Percentiles rank a stretch among this genome's conserved stretches.
Evolutionary conservation across 768 basidiomycete species (phyloP).

Genomic region (Boletus barrowsii): DNA sequence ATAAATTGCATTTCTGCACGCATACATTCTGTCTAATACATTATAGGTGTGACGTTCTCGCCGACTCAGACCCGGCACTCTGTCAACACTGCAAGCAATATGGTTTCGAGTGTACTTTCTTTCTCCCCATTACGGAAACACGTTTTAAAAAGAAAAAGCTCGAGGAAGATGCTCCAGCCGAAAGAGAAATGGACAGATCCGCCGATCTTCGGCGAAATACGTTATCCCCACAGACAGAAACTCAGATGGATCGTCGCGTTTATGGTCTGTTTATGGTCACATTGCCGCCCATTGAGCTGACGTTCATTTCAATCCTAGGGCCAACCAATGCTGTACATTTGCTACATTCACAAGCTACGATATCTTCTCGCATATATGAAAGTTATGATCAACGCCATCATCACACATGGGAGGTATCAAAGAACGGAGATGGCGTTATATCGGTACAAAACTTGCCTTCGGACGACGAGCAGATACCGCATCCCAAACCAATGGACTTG

Average conservation of each 20-base stretch:
- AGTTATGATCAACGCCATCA: constrained; percentile 85
- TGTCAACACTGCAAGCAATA: constrained; percentile 97
- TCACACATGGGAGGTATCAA: constrained; percentile 82
- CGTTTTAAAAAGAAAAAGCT: constrained; percentile 95
- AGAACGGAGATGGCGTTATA: constrained; percentile 85
- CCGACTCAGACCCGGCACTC: constrained; percentile 71
- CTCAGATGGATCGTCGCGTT: constrained; percentile 57
- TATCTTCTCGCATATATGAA: constrained; percentile 84
- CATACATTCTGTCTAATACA: constrained; percentile 11
- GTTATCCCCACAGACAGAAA: constrained; percentile 46
- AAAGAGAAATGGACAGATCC: constrained; percentile 36
- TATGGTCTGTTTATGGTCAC: constrained; percentile 46
- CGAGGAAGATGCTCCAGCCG: constrained; percentile 59
- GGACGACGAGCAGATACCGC: constrained; percentile 52
- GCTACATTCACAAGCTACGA: constrained; percentile 83
- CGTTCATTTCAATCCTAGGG: constrained; percentile 50
- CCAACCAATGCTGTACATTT: constrained; percentile 86
- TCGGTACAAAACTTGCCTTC: constrained; percentile 63
- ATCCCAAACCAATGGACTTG: constrained; percentile 64
- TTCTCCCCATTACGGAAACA: constrained; percentile 97
- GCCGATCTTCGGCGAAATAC: constrained; percentile 32
- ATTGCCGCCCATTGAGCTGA: constrained; percentile 13
- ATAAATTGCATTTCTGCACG: constrained; percentile 13
- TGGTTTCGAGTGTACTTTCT: constrained; percentile 92
- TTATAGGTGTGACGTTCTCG: constrained; percentile 74